Evolutionary conservation across 2,329 filamentous ascomycete species (phyloP).

Genomic region (Fusarium musae): DNA sequence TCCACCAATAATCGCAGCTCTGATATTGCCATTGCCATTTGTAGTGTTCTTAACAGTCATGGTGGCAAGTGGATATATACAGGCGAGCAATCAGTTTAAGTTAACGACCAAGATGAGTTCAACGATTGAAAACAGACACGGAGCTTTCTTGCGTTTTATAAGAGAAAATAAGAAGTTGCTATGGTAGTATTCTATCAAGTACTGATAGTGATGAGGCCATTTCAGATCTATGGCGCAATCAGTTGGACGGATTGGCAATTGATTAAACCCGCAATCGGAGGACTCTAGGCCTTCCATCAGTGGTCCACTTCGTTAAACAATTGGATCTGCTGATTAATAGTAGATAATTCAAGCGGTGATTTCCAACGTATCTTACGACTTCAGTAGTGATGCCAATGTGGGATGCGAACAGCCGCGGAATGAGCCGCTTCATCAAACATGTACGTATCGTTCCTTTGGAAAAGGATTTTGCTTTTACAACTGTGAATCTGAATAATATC

Average conservation of each 20-base stretch:
- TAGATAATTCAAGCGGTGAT: background rate
- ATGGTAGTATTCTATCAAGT: background rate
- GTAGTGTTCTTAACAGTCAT: conserved; percentile 35
- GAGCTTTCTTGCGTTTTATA: background rate
- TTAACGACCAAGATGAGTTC: background rate
- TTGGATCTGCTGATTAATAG: background rate
- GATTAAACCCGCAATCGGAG: background rate
- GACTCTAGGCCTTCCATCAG: background rate
- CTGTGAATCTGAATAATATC: background rate
- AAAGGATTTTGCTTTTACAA: background rate
- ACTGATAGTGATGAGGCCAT: conserved; percentile 24
- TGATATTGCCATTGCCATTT: conserved; percentile 16
- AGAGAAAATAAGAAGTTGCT: background rate
- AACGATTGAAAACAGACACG: background rate
- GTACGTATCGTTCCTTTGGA: background rate
- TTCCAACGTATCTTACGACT: background rate
- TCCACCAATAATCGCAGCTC: conserved; percentile 45
- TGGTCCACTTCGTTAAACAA: background rate
- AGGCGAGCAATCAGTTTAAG: background rate
- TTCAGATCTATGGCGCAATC: conserved; percentile 39
- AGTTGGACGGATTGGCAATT: conserved; percentile 32
- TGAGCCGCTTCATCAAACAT: background rate
- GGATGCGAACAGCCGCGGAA: background rate
- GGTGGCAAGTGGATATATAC: background rate
- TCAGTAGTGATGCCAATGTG: background rate